Percentiles rank a stretch among this genome's conserved stretches.
Evolutionary conservation across 2,329 filamentous ascomycete species (phyloP).

Genomic region (Hypoxylon sp.): DNA sequence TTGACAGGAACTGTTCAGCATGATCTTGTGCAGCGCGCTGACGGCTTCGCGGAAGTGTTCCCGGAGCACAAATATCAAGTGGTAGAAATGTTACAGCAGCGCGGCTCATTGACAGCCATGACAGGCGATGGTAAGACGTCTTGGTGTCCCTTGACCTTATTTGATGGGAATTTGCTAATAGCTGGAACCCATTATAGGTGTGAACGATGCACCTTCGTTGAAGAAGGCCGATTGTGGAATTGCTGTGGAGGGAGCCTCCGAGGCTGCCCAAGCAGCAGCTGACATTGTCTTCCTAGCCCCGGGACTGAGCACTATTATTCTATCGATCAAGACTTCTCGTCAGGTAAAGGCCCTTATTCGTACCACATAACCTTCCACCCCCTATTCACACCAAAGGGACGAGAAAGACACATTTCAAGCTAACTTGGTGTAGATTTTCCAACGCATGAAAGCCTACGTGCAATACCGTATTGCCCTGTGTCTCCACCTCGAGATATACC

Average conservation of each 20-base stretch:
- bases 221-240: conserved; percentile 83
- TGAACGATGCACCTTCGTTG: conserved; percentile 79
- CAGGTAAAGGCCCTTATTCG: conserved; percentile 51
- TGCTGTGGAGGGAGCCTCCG: conserved; percentile 78
- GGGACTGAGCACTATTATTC: conserved; percentile 77
- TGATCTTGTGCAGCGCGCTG: conserved; percentile 80
- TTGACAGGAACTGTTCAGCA: conserved; percentile 79
- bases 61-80: conserved; percentile 83
- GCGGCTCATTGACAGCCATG: conserved; percentile 80
- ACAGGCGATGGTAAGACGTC: conserved; percentile 71
- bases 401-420: background rate
- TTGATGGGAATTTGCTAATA: conserved; percentile 14
- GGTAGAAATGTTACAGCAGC: conserved; percentile 80
- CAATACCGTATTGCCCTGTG: conserved; percentile 83
- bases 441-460: conserved; percentile 83
- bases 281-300: conserved; percentile 82
- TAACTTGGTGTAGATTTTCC: conserved; percentile 70
- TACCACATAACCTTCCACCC: background rate
- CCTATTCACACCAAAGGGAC: background rate
- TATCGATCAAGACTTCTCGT: conserved; percentile 79
- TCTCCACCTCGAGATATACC: conserved; percentile 80
- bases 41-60: conserved; percentile 81
- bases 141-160: background rate
- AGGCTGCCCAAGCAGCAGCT: conserved; percentile 78
- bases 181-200: conserved; percentile 56